A percentile compares a stretch with the other conserved stretches of the same genome.
phyloP scores from a whole-genome alignment of 371 early-diverging fungal species.

The Paraphysoderma sedebokerense region DNA sequence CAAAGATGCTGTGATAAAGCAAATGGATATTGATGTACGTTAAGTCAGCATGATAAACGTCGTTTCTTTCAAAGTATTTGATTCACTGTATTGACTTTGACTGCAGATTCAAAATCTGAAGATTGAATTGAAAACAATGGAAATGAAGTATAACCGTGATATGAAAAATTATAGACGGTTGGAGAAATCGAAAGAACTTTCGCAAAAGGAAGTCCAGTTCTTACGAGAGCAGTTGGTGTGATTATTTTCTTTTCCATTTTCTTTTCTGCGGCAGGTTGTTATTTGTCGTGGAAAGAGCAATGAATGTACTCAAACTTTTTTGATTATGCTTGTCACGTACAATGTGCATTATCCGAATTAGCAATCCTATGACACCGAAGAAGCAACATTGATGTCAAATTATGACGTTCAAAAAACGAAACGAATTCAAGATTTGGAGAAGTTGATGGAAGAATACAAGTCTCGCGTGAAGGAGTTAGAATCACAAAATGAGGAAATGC shows the following conservation, averaged over 20 bases:
- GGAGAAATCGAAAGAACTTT: constrained; percentile 12
- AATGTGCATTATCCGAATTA: constrained; percentile 4
- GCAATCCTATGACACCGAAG: constrained; percentile 46
- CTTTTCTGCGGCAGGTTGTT: too few species aligned
- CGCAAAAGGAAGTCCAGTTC: constrained; percentile 24
- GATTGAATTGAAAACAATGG: not conserved
- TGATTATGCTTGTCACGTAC: not conserved
- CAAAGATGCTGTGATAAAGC: constrained; percentile 3
- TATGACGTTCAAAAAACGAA: constrained; percentile 34
- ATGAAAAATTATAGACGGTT: constrained; percentile 6
- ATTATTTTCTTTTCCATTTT: not conserved
- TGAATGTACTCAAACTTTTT: too few species aligned
- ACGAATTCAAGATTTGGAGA: constrained; percentile 40
- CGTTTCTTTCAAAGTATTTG: not conserved
- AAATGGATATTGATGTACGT: constrained; percentile 9
- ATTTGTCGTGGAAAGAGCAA: too few species aligned
- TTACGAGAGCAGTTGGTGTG: constrained; percentile 31
- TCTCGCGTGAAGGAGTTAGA: constrained; percentile 16
- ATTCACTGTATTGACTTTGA: too few species aligned
- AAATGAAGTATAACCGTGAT: constrained; percentile 5
- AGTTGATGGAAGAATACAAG: constrained; percentile 35
- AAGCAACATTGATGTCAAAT: constrained; percentile 17
- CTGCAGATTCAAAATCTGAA: constrained; percentile 5
- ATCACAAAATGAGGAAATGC: constrained; percentile 1
- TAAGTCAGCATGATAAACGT: not conserved